A percentile compares a stretch with the other conserved stretches of the same genome.
Evolutionary conservation across 148 eudicot genomes (phyloP).

Genomic region (Nepenthes mirabilis): DNA sequence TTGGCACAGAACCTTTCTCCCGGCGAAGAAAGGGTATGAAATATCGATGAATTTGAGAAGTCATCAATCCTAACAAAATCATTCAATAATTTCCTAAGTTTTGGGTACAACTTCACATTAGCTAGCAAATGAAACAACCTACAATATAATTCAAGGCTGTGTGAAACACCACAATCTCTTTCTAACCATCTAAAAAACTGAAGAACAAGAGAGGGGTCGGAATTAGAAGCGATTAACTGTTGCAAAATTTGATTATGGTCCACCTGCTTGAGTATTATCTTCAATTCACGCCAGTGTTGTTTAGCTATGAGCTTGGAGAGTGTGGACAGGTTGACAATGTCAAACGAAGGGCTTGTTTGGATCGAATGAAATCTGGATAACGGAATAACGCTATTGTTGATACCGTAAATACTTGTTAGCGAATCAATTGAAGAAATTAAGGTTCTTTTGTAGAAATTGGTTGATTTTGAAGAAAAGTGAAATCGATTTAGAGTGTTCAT

Average conservation of each 20-base stretch:
- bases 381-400: no score
- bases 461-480: constrained; percentile 1
- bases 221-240: constrained; percentile 17
- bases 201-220: constrained; percentile 18
- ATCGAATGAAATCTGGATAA: no score
- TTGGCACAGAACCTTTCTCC: constrained; percentile 22
- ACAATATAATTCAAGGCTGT: constrained; percentile 26
- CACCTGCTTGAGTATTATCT: constrained; percentile 8
- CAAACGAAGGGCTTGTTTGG: no score
- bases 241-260: constrained; percentile 17
- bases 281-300: constrained; percentile 17
- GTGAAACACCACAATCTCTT: constrained; percentile 19
- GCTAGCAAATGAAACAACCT: constrained; percentile 28
- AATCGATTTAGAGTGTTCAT: background rate
- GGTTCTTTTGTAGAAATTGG: background rate
- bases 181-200: constrained; percentile 24
- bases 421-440: constrained; percentile 1
- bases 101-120: constrained; percentile 24
- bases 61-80: constrained; percentile 22
- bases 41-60: constrained; percentile 29
- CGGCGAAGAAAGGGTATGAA: constrained; percentile 23
- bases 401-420: background rate
- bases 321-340: no score
- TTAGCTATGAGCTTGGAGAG: constrained; percentile 23
- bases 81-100: constrained; percentile 44